A percentile compares a stretch with the other conserved stretches of the same genome.
Conservation (phyloP, 2,329 filamentous ascomycete species). For the Fusarium haematococcum region DNA sequence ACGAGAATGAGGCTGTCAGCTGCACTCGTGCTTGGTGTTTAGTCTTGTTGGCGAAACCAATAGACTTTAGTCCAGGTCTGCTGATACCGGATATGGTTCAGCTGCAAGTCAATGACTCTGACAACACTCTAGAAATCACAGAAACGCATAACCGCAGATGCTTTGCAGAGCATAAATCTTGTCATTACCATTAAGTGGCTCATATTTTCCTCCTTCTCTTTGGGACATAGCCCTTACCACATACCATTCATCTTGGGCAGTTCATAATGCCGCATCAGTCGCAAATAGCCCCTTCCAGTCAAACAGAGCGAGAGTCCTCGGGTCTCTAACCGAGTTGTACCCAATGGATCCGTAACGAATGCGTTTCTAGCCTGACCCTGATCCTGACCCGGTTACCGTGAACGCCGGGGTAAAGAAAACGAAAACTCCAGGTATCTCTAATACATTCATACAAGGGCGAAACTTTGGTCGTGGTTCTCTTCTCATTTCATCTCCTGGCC, state of each 20-base stretch:
- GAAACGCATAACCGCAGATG: background rate
- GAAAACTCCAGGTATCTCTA: slow-evolving; percentile 44
- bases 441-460: slow-evolving; percentile 41
- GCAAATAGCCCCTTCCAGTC: slow-evolving; percentile 6
- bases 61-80: background rate
- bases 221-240: slow-evolving; percentile 17
- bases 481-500: slow-evolving; percentile 44
- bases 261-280: background rate
- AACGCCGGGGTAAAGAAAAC: slow-evolving; percentile 40
- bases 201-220: slow-evolving; percentile 28
- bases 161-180: slow-evolving; percentile 29
- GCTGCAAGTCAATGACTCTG: background rate
- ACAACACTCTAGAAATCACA: background rate
- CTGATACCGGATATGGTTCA: background rate
- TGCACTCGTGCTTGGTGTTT: background rate
- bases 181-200: slow-evolving; percentile 43
- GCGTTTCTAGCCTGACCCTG: slow-evolving; percentile 38
- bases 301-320: slow-evolving; percentile 29
- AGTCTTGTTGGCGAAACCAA: background rate
- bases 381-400: slow-evolving; percentile 33
- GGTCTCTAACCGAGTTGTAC: slow-evolving; percentile 26
- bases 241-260: slow-evolving; percentile 9
- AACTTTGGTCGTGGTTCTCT: slow-evolving; percentile 14
- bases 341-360: slow-evolving; percentile 39
- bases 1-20: background rate